These are phyloP conservation scores for Hyphopichia fennica DNA, from an alignment of 1,139 yeast species.

Conservation along the genomic window DNA sequence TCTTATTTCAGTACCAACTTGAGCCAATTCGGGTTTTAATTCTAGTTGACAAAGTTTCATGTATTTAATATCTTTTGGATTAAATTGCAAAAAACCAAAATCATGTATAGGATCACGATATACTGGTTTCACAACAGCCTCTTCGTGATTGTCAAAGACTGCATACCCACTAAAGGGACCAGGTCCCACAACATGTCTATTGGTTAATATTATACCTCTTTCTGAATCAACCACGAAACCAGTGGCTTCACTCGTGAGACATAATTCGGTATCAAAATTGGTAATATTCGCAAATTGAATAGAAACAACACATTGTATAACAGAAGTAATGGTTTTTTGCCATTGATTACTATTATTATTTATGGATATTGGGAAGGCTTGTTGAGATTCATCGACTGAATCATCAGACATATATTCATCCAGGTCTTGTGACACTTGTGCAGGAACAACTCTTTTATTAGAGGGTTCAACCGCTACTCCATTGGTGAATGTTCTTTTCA, in stretches of 20 bases:
- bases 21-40: slow-evolving; percentile 78
- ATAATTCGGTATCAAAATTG: slow-evolving; percentile 81
- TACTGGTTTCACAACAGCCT: slow-evolving; percentile 80
- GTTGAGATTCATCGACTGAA: slow-evolving; percentile 5
- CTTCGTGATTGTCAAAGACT: slow-evolving; percentile 93
- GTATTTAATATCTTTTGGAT: slow-evolving; percentile 70
- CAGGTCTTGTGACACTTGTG: slow-evolving; percentile 7
- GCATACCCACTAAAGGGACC: slow-evolving; percentile 93
- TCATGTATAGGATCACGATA: slow-evolving; percentile 87
- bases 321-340: slow-evolving; percentile 81
- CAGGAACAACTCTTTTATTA: not conserved
- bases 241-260: slow-evolving; percentile 86
- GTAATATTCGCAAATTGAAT: slow-evolving; percentile 87
- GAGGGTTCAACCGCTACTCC: not conserved
- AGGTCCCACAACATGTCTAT: slow-evolving; percentile 93
- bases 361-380: not conserved
- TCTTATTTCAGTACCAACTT: slow-evolving; percentile 87
- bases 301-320: slow-evolving; percentile 84
- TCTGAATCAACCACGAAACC: slow-evolving; percentile 91
- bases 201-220: slow-evolving; percentile 81
- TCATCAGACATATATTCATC: slow-evolving; percentile 17
- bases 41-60: slow-evolving; percentile 68
- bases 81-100: slow-evolving; percentile 77
- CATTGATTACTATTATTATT: slow-evolving; percentile 39
- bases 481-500: not conserved